Evolutionary conservation across 805 yeast genomes (phyloP).

Genomic region (Torulaspora franciscae): DNA sequence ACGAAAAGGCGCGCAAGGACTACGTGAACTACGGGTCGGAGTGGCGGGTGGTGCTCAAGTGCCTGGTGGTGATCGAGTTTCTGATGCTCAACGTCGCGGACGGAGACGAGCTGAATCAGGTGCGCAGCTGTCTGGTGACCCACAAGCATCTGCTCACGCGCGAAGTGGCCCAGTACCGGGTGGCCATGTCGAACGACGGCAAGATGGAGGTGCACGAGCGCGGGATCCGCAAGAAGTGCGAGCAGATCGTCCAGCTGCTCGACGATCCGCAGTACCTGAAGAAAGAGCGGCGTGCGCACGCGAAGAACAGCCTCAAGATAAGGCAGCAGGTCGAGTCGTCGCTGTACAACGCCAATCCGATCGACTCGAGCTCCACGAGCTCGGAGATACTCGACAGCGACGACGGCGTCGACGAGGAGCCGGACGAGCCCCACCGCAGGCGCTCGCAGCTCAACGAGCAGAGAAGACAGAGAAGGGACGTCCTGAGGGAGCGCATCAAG

Average conservation of each 20-base stretch:
- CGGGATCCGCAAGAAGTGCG: conserved; percentile 36
- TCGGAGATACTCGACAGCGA: conserved; percentile 25
- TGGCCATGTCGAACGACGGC: conserved; percentile 35
- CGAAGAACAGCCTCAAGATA: conserved; percentile 31
- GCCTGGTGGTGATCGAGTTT: conserved; percentile 36
- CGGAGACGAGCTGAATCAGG: conserved; percentile 34
- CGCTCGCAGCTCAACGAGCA: conserved; percentile 33
- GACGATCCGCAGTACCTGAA: conserved; percentile 32
- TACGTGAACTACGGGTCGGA: conserved; percentile 40
- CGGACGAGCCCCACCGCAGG: conserved; percentile 15
- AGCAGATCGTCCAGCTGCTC: conserved; percentile 27
- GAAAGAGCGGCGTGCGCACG: conserved; percentile 29
- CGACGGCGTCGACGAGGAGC: conserved; percentile 14
- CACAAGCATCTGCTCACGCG: conserved; percentile 34
- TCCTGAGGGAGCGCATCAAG: conserved; percentile 35
- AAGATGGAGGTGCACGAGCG: conserved; percentile 38
- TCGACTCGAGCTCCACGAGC: conserved; percentile 22
- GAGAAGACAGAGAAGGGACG: conserved; percentile 36
- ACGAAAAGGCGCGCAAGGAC: conserved; percentile 38
- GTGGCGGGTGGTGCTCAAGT: conserved; percentile 40
- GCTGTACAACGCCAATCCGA: conserved; percentile 17
- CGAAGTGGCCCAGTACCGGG: conserved; percentile 30
- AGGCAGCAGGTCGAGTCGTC: conserved; percentile 25
- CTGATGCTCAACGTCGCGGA: conserved; percentile 33
- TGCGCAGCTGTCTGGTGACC: conserved; percentile 30